Percentiles rank a stretch among this genome's conserved stretches.
phyloP scores from a whole-genome alignment of 1,139 yeast genomes.

The Pichia sp. region DNA sequence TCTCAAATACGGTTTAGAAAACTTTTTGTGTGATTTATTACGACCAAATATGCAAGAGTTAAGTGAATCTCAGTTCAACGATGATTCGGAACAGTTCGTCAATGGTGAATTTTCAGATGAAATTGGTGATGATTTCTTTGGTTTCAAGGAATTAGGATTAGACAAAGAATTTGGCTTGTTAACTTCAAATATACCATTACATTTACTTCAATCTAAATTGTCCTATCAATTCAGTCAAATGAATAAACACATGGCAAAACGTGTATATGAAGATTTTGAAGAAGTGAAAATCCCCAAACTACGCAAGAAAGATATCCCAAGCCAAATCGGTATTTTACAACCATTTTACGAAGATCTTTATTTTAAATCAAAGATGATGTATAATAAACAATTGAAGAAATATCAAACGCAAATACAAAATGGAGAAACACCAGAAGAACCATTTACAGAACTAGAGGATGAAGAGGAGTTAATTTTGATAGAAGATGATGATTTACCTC shows the following conservation, averaged over 20 bases:
- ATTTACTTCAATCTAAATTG: conserved; percentile 73
- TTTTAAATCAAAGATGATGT: conserved; percentile 43
- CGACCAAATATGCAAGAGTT: conserved; percentile 75
- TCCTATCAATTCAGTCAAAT: conserved; percentile 43
- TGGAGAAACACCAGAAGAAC: conserved; percentile 10
- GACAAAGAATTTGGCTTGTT: conserved; percentile 90
- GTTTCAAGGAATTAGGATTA: conserved; percentile 87
- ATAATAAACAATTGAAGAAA: conserved; percentile 47
- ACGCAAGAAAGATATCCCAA: conserved; percentile 44
- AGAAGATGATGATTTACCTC: conserved; percentile 80
- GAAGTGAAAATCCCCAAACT: conserved; percentile 44
- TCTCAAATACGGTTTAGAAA: conserved; percentile 60
- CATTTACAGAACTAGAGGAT: conserved; percentile 27
- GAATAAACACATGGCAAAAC: conserved; percentile 42
- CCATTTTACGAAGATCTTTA: conserved; percentile 51
- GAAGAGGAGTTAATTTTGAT: conserved; percentile 45
- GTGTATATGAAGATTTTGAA: conserved; percentile 59
- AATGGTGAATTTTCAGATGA: conserved; percentile 94
- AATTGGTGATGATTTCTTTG: conserved; percentile 94
- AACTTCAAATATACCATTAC: conserved; percentile 83
- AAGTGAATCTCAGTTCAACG: conserved; percentile 74
- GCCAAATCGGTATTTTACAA: conserved; percentile 52
- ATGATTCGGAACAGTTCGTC: conserved; percentile 87
- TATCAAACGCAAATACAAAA: conserved; percentile 27
- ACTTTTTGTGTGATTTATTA: conserved; percentile 69